Percentiles rank a stretch among this genome's conserved stretches.
Conservation (phyloP, 2,329 filamentous ascomycete genomes). For the Monosporascus sp. region DNA sequence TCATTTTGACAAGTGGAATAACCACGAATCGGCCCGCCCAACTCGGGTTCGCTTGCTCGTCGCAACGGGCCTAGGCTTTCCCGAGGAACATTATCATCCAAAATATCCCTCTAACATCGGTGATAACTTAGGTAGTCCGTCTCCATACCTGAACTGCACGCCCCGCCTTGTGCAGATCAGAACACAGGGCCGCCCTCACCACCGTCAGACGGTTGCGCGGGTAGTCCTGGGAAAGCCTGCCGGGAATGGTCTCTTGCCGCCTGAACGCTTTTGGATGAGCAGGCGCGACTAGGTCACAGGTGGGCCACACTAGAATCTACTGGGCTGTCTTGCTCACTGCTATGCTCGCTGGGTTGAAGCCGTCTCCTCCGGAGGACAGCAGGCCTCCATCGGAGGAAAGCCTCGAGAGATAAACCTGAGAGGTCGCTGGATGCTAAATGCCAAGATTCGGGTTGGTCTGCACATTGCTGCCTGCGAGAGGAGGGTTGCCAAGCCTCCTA, state of each 20-base stretch:
- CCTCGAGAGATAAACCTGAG: slow-evolving; percentile 8
- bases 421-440: slow-evolving; percentile 15
- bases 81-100: neutral
- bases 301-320: slow-evolving; percentile 1
- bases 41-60: neutral
- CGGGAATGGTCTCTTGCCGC: neutral
- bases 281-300: neutral
- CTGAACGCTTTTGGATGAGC: neutral
- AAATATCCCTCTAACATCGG: neutral
- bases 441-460: slow-evolving; percentile 21
- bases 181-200: neutral
- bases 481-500: slow-evolving; percentile 50
- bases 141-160: neutral
- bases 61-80: neutral
- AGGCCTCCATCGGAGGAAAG: slow-evolving; percentile 2
- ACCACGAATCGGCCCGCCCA: neutral
- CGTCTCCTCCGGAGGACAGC: slow-evolving; percentile 19
- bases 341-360: slow-evolving; percentile 40
- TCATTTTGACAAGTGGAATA: slow-evolving; percentile 3
- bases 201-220: neutral
- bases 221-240: neutral
- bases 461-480: slow-evolving; percentile 19
- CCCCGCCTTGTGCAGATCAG: neutral
- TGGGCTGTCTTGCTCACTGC: slow-evolving; percentile 43
- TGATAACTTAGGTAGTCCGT: neutral